Evolutionary conservation across 148 eudicot genomes (phyloP).

Genomic region (Pharnaceum exiguum): DNA sequence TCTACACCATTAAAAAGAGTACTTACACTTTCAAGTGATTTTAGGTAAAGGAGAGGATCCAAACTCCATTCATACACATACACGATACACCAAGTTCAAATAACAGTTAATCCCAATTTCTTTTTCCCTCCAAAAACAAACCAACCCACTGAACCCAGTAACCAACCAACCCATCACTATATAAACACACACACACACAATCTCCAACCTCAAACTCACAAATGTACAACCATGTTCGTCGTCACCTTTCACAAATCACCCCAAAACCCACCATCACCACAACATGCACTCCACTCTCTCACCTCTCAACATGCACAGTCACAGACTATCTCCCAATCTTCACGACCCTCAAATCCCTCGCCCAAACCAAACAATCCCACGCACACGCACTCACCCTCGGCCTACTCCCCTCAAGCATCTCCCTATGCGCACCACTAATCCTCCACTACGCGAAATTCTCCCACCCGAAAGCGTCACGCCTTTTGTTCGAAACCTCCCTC

Average conservation of each 20-base stretch:
- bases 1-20: too few relatives aligned
- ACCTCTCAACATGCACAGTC: too few relatives aligned
- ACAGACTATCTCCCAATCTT: constrained; percentile 31
- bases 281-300: not conserved
- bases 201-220: not conserved
- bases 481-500: constrained; percentile 30
- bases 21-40: too few relatives aligned
- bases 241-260: constrained; percentile 8
- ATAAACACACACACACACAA: not conserved
- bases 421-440: constrained; percentile 51
- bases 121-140: too few relatives aligned
- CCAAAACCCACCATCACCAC: constrained; percentile 14
- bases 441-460: constrained; percentile 42
- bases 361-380: constrained; percentile 51
- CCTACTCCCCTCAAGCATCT: constrained; percentile 49
- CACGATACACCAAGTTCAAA: too few relatives aligned
- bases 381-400: constrained; percentile 38
- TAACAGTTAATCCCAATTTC: too few relatives aligned
- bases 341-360: constrained; percentile 39
- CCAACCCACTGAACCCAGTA: too few relatives aligned
- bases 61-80: too few relatives aligned
- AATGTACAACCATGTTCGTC: constrained; percentile 32
- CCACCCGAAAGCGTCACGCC: constrained; percentile 8
- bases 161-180: too few relatives aligned
- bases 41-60: too few relatives aligned